phyloP scores from a whole-genome alignment of 805 yeast species.

The Candida bentonensis region DNA sequence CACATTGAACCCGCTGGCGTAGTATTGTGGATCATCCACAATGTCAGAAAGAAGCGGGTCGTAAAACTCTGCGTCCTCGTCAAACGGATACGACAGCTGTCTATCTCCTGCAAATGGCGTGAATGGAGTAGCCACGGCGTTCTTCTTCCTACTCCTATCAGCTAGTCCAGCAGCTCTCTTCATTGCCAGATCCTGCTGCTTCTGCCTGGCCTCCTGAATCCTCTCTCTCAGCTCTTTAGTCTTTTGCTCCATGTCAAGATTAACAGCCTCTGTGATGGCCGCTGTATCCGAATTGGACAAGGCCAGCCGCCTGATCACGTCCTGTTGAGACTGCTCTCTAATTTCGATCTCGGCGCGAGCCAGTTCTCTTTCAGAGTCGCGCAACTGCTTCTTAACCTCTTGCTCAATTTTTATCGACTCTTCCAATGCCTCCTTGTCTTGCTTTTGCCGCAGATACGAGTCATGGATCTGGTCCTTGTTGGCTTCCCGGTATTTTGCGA shows the following conservation, averaged over 20 bases:
- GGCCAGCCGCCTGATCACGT: constrained; percentile 39
- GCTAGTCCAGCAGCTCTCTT: constrained; percentile 2
- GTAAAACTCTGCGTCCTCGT: constrained; percentile 32
- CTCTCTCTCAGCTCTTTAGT: constrained; percentile 51
- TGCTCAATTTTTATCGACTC: constrained; percentile 1
- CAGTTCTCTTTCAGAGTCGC: background rate
- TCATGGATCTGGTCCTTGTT: constrained; percentile 53
- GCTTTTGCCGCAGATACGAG: constrained; percentile 28
- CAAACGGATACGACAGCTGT: constrained; percentile 38
- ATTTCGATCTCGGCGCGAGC: constrained; percentile 13
- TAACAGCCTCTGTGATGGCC: constrained; percentile 37
- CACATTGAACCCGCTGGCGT: constrained; percentile 77
- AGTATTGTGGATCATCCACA: constrained; percentile 45
- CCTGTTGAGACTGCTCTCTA: constrained; percentile 33
- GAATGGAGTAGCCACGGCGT: constrained; percentile 43
- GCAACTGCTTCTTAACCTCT: background rate
- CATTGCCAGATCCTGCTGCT: constrained; percentile 18
- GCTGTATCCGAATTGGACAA: constrained; percentile 30
- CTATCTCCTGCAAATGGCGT: constrained; percentile 93
- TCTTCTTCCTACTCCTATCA: constrained; percentile 15
- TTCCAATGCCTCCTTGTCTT: constrained; percentile 28
- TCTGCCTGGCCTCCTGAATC: constrained; percentile 29
- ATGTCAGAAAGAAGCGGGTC: constrained; percentile 51
- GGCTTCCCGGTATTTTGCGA: constrained; percentile 49
- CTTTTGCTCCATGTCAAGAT: constrained; percentile 42